These are phyloP conservation scores for Colletotrichum limetticola DNA, from an alignment of 2,329 filamentous ascomycete species.

Conservation along the genomic window DNA sequence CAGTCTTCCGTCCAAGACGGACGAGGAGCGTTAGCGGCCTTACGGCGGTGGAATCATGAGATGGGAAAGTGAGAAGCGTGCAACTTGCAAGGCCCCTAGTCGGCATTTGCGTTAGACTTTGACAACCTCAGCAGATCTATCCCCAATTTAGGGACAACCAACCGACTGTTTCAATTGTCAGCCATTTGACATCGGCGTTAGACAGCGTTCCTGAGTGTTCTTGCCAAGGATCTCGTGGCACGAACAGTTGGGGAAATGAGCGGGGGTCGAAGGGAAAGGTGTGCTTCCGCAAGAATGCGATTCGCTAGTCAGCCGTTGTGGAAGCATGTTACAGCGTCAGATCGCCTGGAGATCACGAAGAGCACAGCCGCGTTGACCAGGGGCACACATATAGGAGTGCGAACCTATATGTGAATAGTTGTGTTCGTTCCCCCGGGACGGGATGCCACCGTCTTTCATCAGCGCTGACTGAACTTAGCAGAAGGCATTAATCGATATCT, in stretches of 20 bases:
- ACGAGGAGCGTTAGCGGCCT: constrained; percentile 2
- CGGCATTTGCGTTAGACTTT: constrained; percentile 20
- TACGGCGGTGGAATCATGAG: not conserved
- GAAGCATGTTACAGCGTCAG: constrained; percentile 21
- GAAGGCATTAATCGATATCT: not conserved
- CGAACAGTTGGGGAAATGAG: constrained; percentile 24
- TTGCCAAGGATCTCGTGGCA: constrained; percentile 21
- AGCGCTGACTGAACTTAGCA: constrained; percentile 11
- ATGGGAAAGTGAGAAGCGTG: not conserved
- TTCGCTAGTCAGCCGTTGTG: constrained; percentile 18
- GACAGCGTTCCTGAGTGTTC: not conserved
- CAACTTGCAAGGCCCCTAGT: not conserved
- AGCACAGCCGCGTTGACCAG: constrained; percentile 12
- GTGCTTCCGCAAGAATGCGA: constrained; percentile 14
- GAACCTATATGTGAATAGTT: not conserved
- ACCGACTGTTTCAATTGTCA: constrained; percentile 29
- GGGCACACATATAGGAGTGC: not conserved
- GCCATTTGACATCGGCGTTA: constrained; percentile 29
- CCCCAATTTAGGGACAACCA: not conserved
- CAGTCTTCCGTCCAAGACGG: not conserved
- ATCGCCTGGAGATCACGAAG: constrained; percentile 22
- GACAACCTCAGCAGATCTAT: constrained; percentile 3
- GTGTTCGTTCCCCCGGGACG: not conserved
- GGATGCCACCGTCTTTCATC: constrained; percentile 2
- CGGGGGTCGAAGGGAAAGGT: not conserved